These are phyloP conservation scores for Fusarium citri DNA, from an alignment of 2,329 filamentous ascomycete genomes.

Conservation along the genomic window DNA sequence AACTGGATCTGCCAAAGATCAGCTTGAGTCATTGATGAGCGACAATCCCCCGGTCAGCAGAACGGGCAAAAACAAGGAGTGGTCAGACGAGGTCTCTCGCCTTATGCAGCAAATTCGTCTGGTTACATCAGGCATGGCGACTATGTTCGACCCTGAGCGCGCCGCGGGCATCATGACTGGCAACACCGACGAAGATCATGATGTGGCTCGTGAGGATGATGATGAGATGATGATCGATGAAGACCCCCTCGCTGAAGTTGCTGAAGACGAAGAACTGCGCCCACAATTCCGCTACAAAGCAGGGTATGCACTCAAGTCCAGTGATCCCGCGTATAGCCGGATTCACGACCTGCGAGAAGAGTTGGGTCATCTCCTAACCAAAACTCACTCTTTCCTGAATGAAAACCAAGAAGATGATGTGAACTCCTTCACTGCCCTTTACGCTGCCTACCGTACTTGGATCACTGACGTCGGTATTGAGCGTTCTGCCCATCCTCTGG, in stretches of 20 bases:
- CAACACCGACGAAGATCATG: conserved; percentile 61
- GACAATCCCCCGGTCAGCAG: conserved; percentile 85
- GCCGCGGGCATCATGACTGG: conserved; percentile 66
- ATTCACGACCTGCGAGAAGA: conserved; percentile 86
- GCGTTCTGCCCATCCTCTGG: conserved; percentile 90
- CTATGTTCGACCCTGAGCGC: conserved; percentile 84
- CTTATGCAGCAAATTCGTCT: conserved; percentile 89
- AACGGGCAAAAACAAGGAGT: conserved; percentile 96
- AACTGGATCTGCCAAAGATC: conserved; percentile 78
- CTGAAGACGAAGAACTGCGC: conserved; percentile 83
- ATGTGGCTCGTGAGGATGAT: conserved; percentile 63
- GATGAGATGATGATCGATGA: conserved; percentile 59
- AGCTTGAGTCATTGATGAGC: conserved; percentile 82
- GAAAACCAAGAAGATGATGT: conserved; percentile 94
- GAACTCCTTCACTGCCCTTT: conserved; percentile 91
- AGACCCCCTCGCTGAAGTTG: conserved; percentile 70
- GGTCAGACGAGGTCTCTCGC: conserved; percentile 95
- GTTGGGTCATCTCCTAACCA: conserved; percentile 82
- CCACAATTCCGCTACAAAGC: conserved; percentile 90
- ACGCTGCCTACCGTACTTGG: conserved; percentile 93
- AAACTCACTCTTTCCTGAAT: conserved; percentile 85
- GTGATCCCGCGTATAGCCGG: conserved; percentile 71
- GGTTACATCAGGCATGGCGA: conserved; percentile 90
- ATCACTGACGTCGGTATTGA: conserved; percentile 98
- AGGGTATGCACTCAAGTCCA: conserved; percentile 78